Base-by-base conservation (phyloP, 345 rosid species). In the Microcos paniculata region DNA sequence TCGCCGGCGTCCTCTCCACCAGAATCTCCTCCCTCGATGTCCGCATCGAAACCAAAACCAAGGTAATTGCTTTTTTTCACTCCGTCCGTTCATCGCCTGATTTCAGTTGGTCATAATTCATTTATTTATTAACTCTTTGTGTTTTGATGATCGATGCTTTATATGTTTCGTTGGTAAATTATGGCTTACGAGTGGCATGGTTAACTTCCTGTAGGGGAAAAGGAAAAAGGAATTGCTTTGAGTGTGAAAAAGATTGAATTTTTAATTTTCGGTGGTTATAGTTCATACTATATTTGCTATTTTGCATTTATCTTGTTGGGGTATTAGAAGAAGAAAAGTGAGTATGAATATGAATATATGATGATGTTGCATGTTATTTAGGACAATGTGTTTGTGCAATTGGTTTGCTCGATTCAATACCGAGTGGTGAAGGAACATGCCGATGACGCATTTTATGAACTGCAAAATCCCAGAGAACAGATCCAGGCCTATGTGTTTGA, bases 351-450 rank as follows among this genome's bases (percentile, higher is more conserved):
- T 10, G 6, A 66, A 13, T 2, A 8, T 56, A 28, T 52, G 7
- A 53, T 23, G 35, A 23, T 26, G 33, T 38, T 65, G 52, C 5
- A 10, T 1, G 23, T 48, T 30, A 80, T 80, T 80, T 82, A 93
- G 98, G 97, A 93, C 78, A 96, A 96, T 84, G 99, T 94, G 23
- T 96, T 96, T 80, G 97, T 96, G 87, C 97, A 96, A 81, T 80
- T 96, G 79, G 78, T 94, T 21, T 96, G 98, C 84, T 94, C 97
- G 42, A 96, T 96, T 81, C 98, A 96, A 78, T 92, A 91, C 71
- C 88, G 98, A 61, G 85, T 94, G 18, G 89, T 94, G 55, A 89
- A 48, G 81, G 67, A 67, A 79, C 89, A 84, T 21, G 99, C 99
- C 26, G 99, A 92, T 84, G 98, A 96, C 90, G 99, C 99, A 2